A percentile compares a stretch with the other conserved stretches of the same genome.
Evolutionary conservation across 1,284 basidiomycete species (phyloP).

Genomic region (Moesziomyces antarcticus): DNA sequence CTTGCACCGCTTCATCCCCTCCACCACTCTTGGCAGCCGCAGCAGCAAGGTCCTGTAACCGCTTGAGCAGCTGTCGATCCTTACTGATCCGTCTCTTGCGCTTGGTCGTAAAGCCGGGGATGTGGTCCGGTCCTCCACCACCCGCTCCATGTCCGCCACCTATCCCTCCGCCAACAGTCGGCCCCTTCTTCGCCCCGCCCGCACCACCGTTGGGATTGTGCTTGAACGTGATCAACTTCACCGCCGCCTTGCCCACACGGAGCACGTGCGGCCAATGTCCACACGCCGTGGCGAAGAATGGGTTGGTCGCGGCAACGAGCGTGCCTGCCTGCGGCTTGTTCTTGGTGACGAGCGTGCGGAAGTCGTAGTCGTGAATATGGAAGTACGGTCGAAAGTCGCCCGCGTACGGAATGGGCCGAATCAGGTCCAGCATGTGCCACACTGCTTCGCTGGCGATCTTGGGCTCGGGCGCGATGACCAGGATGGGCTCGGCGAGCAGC

Average conservation of each 20-base stretch:
- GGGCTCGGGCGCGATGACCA: conserved; percentile 83
- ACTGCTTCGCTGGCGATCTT: conserved; percentile 83
- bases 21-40: conserved; percentile 57
- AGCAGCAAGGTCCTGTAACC: conserved; percentile 69
- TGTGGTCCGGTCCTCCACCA: conserved; percentile 57
- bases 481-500: conserved; percentile 79
- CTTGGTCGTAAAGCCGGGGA: conserved; percentile 72
- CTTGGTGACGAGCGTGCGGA: conserved; percentile 79
- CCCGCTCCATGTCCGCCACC: conserved; percentile 74
- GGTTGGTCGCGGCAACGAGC: conserved; percentile 91
- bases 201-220: conserved; percentile 11
- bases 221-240: conserved; percentile 45
- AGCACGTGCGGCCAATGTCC: conserved; percentile 90
- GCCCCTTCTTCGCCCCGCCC: conserved; percentile 12
- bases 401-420: conserved; percentile 86
- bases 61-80: conserved; percentile 78
- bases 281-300: conserved; percentile 88
- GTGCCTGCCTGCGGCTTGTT: conserved; percentile 85
- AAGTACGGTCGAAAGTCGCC: conserved; percentile 92
- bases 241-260: conserved; percentile 71
- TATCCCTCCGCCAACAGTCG: conserved; percentile 53
- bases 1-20: conserved; percentile 6
- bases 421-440: conserved; percentile 77
- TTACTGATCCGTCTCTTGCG: conserved; percentile 88
- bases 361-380: conserved; percentile 92